Conservation (phyloP, 2,329 filamentous ascomycete species). For the Diaporthe amygdali region DNA sequence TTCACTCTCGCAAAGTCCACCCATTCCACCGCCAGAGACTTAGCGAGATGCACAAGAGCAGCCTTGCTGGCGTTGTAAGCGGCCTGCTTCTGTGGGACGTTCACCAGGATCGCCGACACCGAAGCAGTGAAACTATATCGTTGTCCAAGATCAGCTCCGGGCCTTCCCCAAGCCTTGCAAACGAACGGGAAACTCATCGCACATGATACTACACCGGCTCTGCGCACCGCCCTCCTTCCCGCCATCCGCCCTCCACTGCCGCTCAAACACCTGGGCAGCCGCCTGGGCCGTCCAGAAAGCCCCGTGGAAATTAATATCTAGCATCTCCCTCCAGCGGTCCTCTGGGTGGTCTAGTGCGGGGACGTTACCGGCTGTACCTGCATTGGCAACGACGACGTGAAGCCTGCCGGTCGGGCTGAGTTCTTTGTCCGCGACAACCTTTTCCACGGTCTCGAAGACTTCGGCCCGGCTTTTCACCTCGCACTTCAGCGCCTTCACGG, state of each 20-base stretch:
- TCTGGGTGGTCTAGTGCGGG: slow-evolving; percentile 45
- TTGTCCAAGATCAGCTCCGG: background rate
- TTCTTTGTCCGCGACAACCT: slow-evolving; percentile 42
- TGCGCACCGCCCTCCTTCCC: slow-evolving; percentile 18
- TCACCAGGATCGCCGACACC: slow-evolving; percentile 45
- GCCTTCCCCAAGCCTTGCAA: too few relatives aligned
- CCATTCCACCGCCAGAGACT: slow-evolving; percentile 49
- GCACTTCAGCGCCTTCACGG: slow-evolving; percentile 42
- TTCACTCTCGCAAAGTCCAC: slow-evolving; percentile 46
- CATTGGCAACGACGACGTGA: slow-evolving; percentile 48
- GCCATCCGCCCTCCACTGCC: slow-evolving; percentile 34
- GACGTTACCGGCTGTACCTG: slow-evolving; percentile 43
- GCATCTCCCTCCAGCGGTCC: slow-evolving; percentile 42
- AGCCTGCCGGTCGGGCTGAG: slow-evolving; percentile 34
- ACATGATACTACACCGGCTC: slow-evolving; percentile 41
- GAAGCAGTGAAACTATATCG: slow-evolving; percentile 40
- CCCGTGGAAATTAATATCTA: slow-evolving; percentile 47
- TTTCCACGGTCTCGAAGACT: slow-evolving; percentile 37
- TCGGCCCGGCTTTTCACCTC: slow-evolving; percentile 38
- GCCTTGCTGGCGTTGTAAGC: slow-evolving; percentile 50
- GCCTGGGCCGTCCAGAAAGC: slow-evolving; percentile 50
- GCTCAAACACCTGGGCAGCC: slow-evolving; percentile 43
- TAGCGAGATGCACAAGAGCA: slow-evolving; percentile 45
- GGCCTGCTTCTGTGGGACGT: slow-evolving; percentile 45
- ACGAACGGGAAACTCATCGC: background rate